Base-by-base conservation (phyloP, 805 yeast genomes). In the Cyberlindnera meyerae region DNA sequence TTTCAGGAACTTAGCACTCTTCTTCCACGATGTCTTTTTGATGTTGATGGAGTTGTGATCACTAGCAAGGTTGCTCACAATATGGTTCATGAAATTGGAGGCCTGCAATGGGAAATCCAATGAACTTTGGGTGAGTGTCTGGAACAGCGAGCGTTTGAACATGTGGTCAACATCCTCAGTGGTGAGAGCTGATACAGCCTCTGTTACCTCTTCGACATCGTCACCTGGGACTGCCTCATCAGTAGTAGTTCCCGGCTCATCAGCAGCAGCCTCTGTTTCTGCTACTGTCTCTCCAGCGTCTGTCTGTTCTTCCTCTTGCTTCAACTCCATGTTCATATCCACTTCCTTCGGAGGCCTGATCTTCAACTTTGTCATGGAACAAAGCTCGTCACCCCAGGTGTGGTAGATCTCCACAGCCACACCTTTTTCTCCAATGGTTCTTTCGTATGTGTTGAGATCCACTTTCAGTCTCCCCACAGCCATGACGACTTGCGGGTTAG, bases 1-100 rank as follows among this genome's bases (percentile, higher is more conserved):
- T 54, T 87, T 90, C 37, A 90, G 62, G 52, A 81, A 87, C 57
- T 88, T 89, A 11, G 88, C 73, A 4, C 90, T 77, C 54, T 90
- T 90, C 58, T 84, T 88, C 95, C 95, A 90, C 3, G 88, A 75
- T 0, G 96, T 79, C 52, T 77, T 82, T 58, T 88, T 89, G 40
- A 83, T 71, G 47, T 73, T 79, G 27, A 79, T 72, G 34, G 61
- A 60, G 18, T 62, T 57, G 49, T 77, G 81, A 37, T 82, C 71
- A 1, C 73, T 68, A 0, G 96, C 94, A n/a, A 90, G 59, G 58
- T 87, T 85, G 33, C 73, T 74, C 42, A 79, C 67, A 11, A 89
- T 63, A 49, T 79, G 78, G 29, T 69, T 73, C 70, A 89, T 79
- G 57, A 90, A 82, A 16, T 69, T 72, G 0, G 97, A 85, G 4